Conservation (phyloP, 31 red algal species). For the Porphyra umbilicalis region DNA sequence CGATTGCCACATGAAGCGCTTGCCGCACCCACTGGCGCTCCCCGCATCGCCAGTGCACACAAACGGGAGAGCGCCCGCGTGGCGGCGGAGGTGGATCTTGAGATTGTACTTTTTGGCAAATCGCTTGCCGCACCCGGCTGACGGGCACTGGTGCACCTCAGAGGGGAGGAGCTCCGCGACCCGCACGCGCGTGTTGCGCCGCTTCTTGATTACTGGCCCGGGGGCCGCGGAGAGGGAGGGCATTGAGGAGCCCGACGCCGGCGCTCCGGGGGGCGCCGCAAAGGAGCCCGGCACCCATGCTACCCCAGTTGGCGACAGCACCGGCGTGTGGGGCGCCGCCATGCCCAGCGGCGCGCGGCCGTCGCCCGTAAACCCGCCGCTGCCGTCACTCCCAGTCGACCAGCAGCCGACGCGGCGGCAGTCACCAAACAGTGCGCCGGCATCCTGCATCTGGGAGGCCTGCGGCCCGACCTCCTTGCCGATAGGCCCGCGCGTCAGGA, state of each 20-base stretch:
- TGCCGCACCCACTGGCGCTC: slow-evolving; percentile 11
- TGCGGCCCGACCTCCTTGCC: background rate
- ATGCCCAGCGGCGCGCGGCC: background rate
- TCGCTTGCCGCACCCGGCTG: slow-evolving; percentile 19
- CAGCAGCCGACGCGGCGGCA: background rate
- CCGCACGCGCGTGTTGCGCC: slow-evolving; percentile 16
- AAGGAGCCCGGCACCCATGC: background rate
- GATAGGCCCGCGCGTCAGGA: no score
- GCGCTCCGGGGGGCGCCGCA: background rate
- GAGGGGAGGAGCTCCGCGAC: slow-evolving; percentile 42
- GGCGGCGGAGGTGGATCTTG: slow-evolving; percentile 44
- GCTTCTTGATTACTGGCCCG: background rate
- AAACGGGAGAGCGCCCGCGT: slow-evolving; percentile 39
- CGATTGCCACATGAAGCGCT: slow-evolving; percentile 67
- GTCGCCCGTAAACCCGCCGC: background rate
- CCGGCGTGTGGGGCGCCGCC: background rate
- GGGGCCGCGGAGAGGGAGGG: background rate
- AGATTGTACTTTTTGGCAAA: slow-evolving; percentile 69
- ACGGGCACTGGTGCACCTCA: slow-evolving; percentile 30
- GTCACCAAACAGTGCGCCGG: background rate
- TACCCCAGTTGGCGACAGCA: background rate
- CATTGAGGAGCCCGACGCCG: background rate
- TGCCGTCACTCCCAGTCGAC: background rate
- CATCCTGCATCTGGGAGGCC: background rate
- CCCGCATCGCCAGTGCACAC: slow-evolving; percentile 9